Evolutionary conservation across 768 basidiomycete genomes (phyloP).

Genomic region (Holtermanniella nyarrowii): DNA sequence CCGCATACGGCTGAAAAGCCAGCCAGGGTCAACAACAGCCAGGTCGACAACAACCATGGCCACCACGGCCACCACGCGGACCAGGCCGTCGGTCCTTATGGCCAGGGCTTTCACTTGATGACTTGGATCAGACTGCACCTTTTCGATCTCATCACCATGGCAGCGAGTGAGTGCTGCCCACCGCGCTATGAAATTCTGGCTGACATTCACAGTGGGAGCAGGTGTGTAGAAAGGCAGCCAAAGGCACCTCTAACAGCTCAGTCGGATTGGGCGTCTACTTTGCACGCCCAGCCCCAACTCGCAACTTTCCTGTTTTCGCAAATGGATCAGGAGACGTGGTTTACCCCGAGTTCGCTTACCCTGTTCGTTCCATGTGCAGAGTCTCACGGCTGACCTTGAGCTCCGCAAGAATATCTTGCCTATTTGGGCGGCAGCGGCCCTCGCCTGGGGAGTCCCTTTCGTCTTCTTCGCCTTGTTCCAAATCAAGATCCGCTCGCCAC

Average conservation of each 20-base stretch:
- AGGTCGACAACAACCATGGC: not conserved
- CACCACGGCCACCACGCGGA: not conserved
- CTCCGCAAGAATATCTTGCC: slow-evolving; percentile 49
- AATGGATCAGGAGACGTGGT: slow-evolving; percentile 45
- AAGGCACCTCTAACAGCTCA: slow-evolving; percentile 3
- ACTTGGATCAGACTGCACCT: slow-evolving; percentile 42
- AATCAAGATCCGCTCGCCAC: slow-evolving; percentile 46
- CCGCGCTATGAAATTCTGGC: slow-evolving; percentile 26
- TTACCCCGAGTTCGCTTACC: slow-evolving; percentile 51
- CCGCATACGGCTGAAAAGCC: no score
- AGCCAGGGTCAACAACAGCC: no score
- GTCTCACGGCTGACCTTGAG: slow-evolving; percentile 1
- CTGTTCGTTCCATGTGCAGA: slow-evolving; percentile 31
- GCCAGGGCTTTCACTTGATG: slow-evolving; percentile 3
- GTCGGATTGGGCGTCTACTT: slow-evolving; percentile 50
- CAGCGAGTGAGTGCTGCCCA: slow-evolving; percentile 44
- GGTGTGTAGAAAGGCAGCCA: no score
- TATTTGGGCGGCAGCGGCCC: slow-evolving; percentile 49
- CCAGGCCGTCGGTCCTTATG: slow-evolving; percentile 1
- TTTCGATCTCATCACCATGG: slow-evolving; percentile 52
- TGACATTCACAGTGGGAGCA: not conserved
- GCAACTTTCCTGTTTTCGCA: slow-evolving; percentile 33
- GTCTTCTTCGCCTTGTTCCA: slow-evolving; percentile 53
- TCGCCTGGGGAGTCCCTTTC: slow-evolving; percentile 52
- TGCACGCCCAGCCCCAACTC: slow-evolving; percentile 41